Evolutionary conservation across 2,329 filamentous ascomycete genomes (phyloP).

Genomic region (Neonectria sp.): DNA sequence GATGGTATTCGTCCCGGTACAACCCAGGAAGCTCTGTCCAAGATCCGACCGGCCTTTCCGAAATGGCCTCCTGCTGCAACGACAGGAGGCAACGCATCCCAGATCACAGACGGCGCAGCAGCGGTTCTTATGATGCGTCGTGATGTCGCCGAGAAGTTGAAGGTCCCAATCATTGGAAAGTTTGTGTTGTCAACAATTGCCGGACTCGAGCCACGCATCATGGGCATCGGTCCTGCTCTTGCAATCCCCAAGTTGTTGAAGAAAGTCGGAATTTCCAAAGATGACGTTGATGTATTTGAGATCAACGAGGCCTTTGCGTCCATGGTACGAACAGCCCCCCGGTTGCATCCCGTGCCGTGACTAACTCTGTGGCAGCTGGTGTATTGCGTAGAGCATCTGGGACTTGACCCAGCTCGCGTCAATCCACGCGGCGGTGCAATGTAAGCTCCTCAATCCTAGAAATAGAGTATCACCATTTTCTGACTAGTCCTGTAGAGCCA

Average conservation of each 20-base stretch:
- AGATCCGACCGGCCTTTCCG: slow-evolving; percentile 80
- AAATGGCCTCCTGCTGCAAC: slow-evolving; percentile 75
- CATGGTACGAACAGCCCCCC: neutral
- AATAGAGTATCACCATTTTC: neutral
- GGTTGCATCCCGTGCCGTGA: neutral
- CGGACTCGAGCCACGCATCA: slow-evolving; percentile 79
- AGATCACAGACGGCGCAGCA: slow-evolving; percentile 82
- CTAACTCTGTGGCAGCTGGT: neutral
- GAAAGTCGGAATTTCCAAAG: slow-evolving; percentile 68
- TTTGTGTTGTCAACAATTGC: slow-evolving; percentile 80
- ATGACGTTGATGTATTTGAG: slow-evolving; percentile 73
- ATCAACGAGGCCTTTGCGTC: slow-evolving; percentile 84
- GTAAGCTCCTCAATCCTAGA: neutral
- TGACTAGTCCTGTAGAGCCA: slow-evolving; percentile 11
- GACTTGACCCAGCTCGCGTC: neutral
- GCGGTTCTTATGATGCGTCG: slow-evolving; percentile 81
- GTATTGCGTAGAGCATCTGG: slow-evolving; percentile 9
- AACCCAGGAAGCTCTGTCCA: slow-evolving; percentile 75
- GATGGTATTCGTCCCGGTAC: slow-evolving; percentile 81
- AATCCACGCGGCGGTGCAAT: slow-evolving; percentile 25
- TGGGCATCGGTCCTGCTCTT: slow-evolving; percentile 77
- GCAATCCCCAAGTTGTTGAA: slow-evolving; percentile 52
- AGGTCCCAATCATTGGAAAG: slow-evolving; percentile 80
- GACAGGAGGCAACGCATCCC: slow-evolving; percentile 80
- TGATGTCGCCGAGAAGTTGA: slow-evolving; percentile 43